These are phyloP conservation scores for Saposhnikovia divaricata DNA, from an alignment of 129 eudicot genomes.

Conservation along the genomic window DNA sequence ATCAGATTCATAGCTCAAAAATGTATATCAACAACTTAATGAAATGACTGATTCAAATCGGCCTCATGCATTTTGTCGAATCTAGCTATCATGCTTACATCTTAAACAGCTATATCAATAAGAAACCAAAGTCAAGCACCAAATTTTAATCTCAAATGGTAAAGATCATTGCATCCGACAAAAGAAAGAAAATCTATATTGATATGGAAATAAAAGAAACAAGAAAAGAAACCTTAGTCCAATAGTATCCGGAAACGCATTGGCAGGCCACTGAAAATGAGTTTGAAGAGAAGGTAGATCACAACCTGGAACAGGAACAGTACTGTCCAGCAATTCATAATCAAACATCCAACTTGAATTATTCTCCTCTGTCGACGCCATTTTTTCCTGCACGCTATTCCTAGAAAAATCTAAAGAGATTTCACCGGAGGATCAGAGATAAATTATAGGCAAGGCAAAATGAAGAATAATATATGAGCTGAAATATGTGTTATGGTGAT, in stretches of 20 bases:
- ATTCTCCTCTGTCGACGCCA: conserved; percentile 36
- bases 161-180: neutral
- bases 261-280: conserved; percentile 33
- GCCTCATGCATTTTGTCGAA: neutral
- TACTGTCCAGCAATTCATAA: conserved; percentile 36
- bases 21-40: neutral
- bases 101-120: neutral
- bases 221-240: conserved; percentile 30
- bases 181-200: neutral
- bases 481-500: neutral
- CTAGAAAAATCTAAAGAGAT: no score
- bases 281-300: conserved; percentile 49
- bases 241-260: conserved; percentile 23
- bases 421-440: conserved; percentile 1
- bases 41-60: neutral
- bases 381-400: neutral
- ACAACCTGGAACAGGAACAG: conserved; percentile 44
- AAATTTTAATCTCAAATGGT: neutral
- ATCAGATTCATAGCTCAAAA: neutral
- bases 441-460: neutral
- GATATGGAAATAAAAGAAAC: neutral
- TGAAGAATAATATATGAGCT: neutral
- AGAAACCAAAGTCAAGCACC: neutral
- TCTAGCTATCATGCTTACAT: no score
- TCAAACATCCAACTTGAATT: conserved; percentile 42